These are phyloP conservation scores for Ramularia collo-cygni DNA, from an alignment of 2,329 filamentous ascomycete genomes.

Conservation along the genomic window DNA sequence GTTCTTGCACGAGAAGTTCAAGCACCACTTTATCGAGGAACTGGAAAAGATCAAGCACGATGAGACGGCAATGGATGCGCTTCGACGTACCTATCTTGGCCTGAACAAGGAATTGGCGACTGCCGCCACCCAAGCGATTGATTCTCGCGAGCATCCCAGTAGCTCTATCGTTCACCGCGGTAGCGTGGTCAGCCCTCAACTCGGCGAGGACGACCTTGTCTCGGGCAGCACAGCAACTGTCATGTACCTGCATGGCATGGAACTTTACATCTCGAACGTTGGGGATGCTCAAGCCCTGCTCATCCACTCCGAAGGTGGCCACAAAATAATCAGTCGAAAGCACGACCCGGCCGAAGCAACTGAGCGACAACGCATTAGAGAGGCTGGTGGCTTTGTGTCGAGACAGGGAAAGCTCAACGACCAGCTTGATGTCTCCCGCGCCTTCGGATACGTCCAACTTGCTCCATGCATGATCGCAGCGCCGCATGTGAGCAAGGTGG, in stretches of 20 bases:
- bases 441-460: constrained; percentile 89
- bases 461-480: constrained; percentile 91
- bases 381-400: constrained; percentile 92
- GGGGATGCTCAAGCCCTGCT: constrained; percentile 94
- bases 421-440: constrained; percentile 79
- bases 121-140: constrained; percentile 70
- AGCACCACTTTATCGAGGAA: constrained; percentile 73
- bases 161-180: constrained; percentile 57
- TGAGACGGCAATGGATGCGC: constrained; percentile 77
- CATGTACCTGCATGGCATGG: constrained; percentile 79
- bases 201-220: constrained; percentile 82
- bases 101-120: constrained; percentile 93
- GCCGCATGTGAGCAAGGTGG: constrained; percentile 71
- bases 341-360: constrained; percentile 84
- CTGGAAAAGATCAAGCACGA: constrained; percentile 58
- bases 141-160: constrained; percentile 57
- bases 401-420: constrained; percentile 93
- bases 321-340: constrained; percentile 78
- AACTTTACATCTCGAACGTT: constrained; percentile 90
- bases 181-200: constrained; percentile 63
- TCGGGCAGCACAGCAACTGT: constrained; percentile 91
- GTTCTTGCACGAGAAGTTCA: constrained; percentile 93
- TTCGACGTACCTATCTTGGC: constrained; percentile 77
- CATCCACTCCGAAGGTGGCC: constrained; percentile 78
- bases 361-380: constrained; percentile 82